Evolutionary conservation across 75 land plant species (phyloP).

Genomic region (Pseudotsuga menziesii): DNA sequence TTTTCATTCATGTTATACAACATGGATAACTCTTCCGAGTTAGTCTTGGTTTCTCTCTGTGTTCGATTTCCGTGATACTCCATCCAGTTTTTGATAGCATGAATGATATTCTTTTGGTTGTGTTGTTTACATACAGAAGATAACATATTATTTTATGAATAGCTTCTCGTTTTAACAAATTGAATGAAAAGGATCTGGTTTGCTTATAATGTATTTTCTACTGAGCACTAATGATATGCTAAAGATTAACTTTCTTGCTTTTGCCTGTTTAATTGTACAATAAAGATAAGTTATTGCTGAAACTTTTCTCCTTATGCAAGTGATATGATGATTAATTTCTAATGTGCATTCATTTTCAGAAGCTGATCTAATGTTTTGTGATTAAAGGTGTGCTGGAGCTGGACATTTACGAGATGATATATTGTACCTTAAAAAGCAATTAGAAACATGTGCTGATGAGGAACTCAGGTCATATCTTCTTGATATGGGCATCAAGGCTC

Average conservation of each 20-base stretch:
- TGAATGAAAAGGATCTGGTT: not conserved
- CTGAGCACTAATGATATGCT: not conserved
- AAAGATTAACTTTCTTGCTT: not conserved
- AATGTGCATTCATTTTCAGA: not conserved
- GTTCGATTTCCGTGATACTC: too few species aligned
- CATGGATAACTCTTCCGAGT: too few species aligned
- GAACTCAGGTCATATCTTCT: constrained; percentile 44
- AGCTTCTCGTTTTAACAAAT: too few species aligned
- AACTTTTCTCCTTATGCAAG: not conserved
- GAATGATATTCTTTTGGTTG: too few species aligned
- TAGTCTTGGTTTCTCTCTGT: too few species aligned
- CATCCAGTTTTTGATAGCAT: too few species aligned
- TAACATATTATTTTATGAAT: too few species aligned
- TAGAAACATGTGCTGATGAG: constrained; percentile 47
- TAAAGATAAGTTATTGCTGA: not conserved
- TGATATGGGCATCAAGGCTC: constrained; percentile 93
- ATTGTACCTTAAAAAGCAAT: constrained; percentile 48
- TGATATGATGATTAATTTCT: not conserved
- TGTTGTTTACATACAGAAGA: too few species aligned
- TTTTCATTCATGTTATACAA: too few species aligned
- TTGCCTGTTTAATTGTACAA: not conserved
- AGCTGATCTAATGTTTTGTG: constrained; percentile 7
- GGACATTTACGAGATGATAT: constrained; percentile 87
- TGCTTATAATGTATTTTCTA: constrained; percentile 1
- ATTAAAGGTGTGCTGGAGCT: constrained; percentile 85